Percentiles rank a stretch among this genome's conserved stretches.
phyloP scores from a whole-genome alignment of 2,329 filamentous ascomycete species.

The Penicillium verrucosum region DNA sequence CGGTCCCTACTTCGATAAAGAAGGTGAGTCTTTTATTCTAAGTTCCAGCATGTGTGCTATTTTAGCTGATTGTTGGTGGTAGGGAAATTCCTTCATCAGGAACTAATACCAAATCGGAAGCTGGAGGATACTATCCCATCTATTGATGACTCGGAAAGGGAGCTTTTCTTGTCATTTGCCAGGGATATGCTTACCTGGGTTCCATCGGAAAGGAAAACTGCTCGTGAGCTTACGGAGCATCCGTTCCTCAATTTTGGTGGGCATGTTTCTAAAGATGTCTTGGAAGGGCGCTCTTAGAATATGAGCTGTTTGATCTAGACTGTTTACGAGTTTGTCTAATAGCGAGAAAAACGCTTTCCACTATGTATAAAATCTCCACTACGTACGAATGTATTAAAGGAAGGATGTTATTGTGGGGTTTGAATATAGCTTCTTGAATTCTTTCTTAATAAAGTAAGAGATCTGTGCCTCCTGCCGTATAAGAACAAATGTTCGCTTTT shows the following conservation, averaged over 20 bases:
- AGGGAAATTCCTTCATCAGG: not conserved
- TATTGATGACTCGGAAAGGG: not conserved
- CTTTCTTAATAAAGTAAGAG: too few species aligned
- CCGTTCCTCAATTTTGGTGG: conserved; percentile 28
- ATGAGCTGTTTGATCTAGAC: not conserved
- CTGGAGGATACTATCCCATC: not conserved
- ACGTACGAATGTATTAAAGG: not conserved
- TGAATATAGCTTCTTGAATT: too few species aligned
- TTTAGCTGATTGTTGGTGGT: conserved; percentile 5
- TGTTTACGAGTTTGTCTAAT: not conserved
- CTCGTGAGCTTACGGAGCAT: conserved; percentile 36
- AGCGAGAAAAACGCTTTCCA: not conserved
- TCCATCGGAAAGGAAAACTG: conserved; percentile 36
- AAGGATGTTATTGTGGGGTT: not conserved
- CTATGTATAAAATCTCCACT: not conserved
- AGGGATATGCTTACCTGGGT: conserved; percentile 37
- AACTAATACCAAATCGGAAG: not conserved
- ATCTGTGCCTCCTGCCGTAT: too few species aligned
- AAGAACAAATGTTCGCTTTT: too few species aligned
- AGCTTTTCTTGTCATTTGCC: conserved; percentile 27
- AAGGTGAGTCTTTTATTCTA: conserved; percentile 4
- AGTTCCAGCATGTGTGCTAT: not conserved
- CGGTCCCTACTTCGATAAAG: conserved; percentile 26
- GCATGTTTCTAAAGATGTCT: not conserved
- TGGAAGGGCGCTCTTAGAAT: not conserved